Percentiles rank a stretch among this genome's conserved stretches.
These are phyloP conservation scores for Laguncularia racemosa DNA, from an alignment of 345 rosid species.

Conservation along the genomic window DNA sequence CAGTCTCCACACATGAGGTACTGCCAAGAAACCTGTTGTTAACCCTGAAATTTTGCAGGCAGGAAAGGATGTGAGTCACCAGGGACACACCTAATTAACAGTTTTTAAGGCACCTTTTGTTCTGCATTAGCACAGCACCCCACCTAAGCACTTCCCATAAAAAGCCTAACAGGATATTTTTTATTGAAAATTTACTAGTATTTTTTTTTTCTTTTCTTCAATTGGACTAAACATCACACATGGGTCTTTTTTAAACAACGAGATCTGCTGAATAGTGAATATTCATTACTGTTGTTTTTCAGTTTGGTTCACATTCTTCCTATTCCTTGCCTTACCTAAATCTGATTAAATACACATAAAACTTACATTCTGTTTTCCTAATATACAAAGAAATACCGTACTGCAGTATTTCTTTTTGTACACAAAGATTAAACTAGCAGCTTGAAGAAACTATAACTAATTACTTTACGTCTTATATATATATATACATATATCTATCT, in stretches of 20 bases:
- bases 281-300: neutral
- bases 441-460: too few relatives aligned
- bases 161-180: slow-evolving; percentile 11
- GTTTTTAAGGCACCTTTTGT: neutral
- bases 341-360: too few relatives aligned
- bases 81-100: neutral
- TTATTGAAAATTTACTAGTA: neutral
- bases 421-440: too few relatives aligned
- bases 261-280: neutral
- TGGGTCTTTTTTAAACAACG: slow-evolving; percentile 12
- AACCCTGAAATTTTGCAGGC: too few relatives aligned
- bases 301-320: neutral
- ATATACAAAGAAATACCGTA: too few relatives aligned
- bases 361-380: too few relatives aligned
- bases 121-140: slow-evolving; percentile 4
- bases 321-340: too few relatives aligned
- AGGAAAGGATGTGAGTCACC: too few relatives aligned
- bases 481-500: too few relatives aligned
- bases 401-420: too few relatives aligned
- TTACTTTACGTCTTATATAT: too few relatives aligned
- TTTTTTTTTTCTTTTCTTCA: slow-evolving; percentile 1
- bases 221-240: slow-evolving; percentile 27
- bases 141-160: slow-evolving; percentile 11
- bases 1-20: slow-evolving; percentile 2
- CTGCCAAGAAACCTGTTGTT: too few relatives aligned